Evolutionary conservation across 1,139 yeast species (phyloP), one percentile per base, ranked within the genome.

Genomic region (Chernovozyma aurita): DNA sequence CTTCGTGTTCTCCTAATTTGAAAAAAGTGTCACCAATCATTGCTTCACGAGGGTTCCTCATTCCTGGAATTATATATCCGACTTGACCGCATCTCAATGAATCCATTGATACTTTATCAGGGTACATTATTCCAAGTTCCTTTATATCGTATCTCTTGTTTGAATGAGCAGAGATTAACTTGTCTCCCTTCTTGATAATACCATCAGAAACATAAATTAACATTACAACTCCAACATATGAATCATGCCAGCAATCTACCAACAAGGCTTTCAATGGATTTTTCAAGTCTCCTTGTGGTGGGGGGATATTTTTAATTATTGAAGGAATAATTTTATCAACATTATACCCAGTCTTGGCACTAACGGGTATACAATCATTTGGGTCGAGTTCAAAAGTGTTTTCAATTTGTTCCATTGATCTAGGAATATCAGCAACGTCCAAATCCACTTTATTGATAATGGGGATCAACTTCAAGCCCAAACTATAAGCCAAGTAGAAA

Each of bases 241-340:
- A 74, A 55, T 92, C 97, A 55, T 88, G 94, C 98, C 98, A 92
- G 3, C 97, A 90, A 56, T 92, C 98, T 8, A 92, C 95, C 37
- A 92, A 65, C 35, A 92, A 70, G 1, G 90, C 85, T 47, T 87
- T 73, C 40, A 90, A 67, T 0, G 95, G 95, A 3, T 59, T 61
- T 1, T 55, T 50, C 0, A 57, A 43, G 13, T 65, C 59, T 1
- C 95, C 95, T 0, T 58, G 52, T 3, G 95, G 94, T 2, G 75
- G 58, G 0, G 95, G 95, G 14, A 92, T 80, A 27, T 80, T 74
- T 42, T 79, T 83, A 27, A 92, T 75, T 21, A 92, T 80, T 7
- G 84, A 77, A 0, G 97, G 97, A 24, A 92, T 62, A 13, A 92
- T 73, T 13, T 73, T 55, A 25, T 77, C 87, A 3, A 90, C 90